Evolutionary conservation across 2,329 filamentous ascomycete genomes (phyloP).

Genomic region (Colletotrichum sp.): DNA sequence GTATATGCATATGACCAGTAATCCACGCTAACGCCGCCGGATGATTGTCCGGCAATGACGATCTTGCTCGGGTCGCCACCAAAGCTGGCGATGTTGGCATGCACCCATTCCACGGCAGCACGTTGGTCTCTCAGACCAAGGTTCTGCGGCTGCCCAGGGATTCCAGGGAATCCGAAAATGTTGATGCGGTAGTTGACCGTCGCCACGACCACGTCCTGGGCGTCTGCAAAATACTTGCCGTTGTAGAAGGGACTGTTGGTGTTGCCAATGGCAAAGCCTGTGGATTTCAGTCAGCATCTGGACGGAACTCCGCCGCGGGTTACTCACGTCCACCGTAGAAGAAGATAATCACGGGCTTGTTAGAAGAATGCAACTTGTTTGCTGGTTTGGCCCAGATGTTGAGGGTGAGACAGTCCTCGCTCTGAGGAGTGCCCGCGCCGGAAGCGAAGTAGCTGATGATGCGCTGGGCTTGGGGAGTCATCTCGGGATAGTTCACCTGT

Average conservation of each 20-base stretch:
- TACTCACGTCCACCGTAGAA: constrained; percentile 38
- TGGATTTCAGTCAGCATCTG: accelerated
- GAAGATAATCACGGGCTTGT: constrained; percentile 41
- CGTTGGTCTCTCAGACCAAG: constrained; percentile 56
- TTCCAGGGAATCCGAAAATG: constrained; percentile 46
- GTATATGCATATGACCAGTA: constrained; percentile 55
- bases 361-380: not conserved
- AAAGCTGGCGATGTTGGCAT: constrained; percentile 49
- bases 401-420: constrained; percentile 43
- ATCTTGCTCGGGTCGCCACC: constrained; percentile 48
- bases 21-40: constrained; percentile 46
- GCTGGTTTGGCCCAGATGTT: constrained; percentile 40
- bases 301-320: accelerated
- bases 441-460: constrained; percentile 23
- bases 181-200: constrained; percentile 52
- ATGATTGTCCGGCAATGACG: constrained; percentile 48
- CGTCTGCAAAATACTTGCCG: constrained; percentile 46
- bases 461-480: constrained; percentile 34
- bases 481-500: constrained; percentile 28
- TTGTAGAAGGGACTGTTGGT: constrained; percentile 43
- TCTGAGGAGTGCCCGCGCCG: constrained; percentile 25
- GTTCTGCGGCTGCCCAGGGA: constrained; percentile 38
- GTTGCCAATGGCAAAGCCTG: constrained; percentile 33
- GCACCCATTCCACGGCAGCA: constrained; percentile 53
- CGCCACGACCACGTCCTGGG: constrained; percentile 50